Base-by-base conservation (phyloP, 2,329 filamentous ascomycete genomes). In the Sporothrix pallida region DNA sequence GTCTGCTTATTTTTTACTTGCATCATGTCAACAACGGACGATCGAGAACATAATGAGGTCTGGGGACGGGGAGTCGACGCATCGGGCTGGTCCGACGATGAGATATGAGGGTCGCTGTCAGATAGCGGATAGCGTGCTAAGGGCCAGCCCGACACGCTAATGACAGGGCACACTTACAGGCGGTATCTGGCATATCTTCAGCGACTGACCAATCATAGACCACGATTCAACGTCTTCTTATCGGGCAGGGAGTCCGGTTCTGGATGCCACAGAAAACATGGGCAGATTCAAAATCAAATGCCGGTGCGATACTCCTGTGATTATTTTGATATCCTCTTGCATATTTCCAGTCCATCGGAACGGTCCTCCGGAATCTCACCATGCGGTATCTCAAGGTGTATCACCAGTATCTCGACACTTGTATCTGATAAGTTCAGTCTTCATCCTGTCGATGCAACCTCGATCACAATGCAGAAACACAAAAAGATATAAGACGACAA, bases 381-480 rank as follows among this genome's bases (percentile, higher is more conserved):
- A 67, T 67, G 63, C 44, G 8, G 63, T 67, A 67, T 67, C 42
- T 48, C 17, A 3, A 13, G 46, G 10, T n/a, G 65, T 68, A 68
- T 52, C 65, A 4, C 46, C 20, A 50, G 26, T 31, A 68, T 68
- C 13, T 52, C 44, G 13, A 46, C 46, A 31, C 13, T 17, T 54
- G 48, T 69, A 69, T 54, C 65, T 68, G 65, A 68, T 69, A 54
- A 15, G 62, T 65, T 65, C 20, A 17, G 26, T 48, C 65, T 13
- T 20, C 44, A 37, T 37, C 26, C 46, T n/a, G 42, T n/a, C 20
- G 46, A 68, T 37, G n/a, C 44, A 9, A 31, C 44, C 20, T 3
- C 31, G 44, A 26, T 26, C 13, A 17, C 44, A 13, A 50, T 68
- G 62, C 62, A 65, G 5, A 48, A 7, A 17, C 37, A 46, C 42